Evolutionary conservation across 352 stramenopile genomes (phyloP).

Genomic region (Phytophthora crassamura): DNA sequence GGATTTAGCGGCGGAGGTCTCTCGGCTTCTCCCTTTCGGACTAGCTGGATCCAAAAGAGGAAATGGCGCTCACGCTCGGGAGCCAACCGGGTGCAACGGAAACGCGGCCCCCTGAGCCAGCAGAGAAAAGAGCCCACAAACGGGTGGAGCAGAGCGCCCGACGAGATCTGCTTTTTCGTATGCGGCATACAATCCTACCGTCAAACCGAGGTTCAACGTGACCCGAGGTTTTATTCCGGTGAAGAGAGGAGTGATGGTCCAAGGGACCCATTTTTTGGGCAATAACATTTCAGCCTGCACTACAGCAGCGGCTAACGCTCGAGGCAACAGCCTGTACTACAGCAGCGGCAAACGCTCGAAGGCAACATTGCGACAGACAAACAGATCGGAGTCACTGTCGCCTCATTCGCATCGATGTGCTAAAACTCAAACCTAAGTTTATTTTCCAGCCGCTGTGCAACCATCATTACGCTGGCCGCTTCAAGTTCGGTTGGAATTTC

Average conservation of each 20-base stretch:
- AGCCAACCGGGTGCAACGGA: constrained; percentile 22
- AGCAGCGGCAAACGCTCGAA: too few species aligned
- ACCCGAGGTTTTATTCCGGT: constrained; percentile 49
- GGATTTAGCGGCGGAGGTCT: constrained; percentile 32
- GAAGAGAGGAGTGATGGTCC: constrained; percentile 3
- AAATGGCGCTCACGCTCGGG: constrained; percentile 43
- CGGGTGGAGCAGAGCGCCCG: constrained; percentile 64
- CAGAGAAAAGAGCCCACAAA: constrained; percentile 53
- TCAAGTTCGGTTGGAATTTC: too few species aligned
- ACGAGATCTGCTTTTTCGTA: constrained; percentile 28
- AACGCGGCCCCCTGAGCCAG: constrained; percentile 14
- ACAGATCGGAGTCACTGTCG: too few species aligned
- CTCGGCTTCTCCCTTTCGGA: constrained; percentile 42
- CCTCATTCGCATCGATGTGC: too few species aligned
- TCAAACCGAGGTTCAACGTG: constrained; percentile 48
- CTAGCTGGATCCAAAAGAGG: constrained; percentile 67
- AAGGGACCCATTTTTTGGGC: constrained; percentile 7
- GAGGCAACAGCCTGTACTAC: too few species aligned
- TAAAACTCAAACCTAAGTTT: too few species aligned
- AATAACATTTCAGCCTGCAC: too few species aligned
- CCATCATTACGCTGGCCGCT: too few species aligned
- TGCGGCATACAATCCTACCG: constrained; percentile 41
- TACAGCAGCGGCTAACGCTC: too few species aligned
- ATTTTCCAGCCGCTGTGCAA: too few species aligned
- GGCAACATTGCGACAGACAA: too few species aligned